Evolutionary conservation across 2,329 filamentous ascomycete genomes (phyloP).

Genomic region (Xylariaceae sp.): DNA sequence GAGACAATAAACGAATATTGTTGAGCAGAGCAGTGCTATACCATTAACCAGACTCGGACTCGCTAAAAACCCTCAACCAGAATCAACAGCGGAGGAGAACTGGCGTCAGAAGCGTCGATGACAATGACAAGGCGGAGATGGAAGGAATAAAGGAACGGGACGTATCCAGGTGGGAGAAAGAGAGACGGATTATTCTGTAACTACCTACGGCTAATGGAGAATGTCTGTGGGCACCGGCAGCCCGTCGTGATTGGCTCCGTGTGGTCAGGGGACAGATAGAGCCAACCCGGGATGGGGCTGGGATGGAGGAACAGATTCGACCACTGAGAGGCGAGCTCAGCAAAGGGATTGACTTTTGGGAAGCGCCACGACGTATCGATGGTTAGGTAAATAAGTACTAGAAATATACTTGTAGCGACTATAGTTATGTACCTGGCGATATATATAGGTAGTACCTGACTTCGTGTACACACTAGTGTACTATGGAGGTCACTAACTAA

Average conservation of each 20-base stretch:
- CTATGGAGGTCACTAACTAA: not conserved
- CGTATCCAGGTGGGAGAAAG: conserved; percentile 15
- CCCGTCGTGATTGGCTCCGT: conserved; percentile 11
- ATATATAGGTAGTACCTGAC: not conserved
- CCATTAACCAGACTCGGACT: conserved; percentile 2
- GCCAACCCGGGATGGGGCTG: conserved; percentile 12
- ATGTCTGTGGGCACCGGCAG: conserved; percentile 4
- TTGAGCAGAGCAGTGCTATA: not conserved
- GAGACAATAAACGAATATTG: not conserved
- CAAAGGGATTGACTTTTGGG: not conserved
- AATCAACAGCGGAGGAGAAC: not conserved
- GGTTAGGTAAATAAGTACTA: not conserved
- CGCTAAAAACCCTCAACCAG: not conserved
- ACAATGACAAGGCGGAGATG: conserved; percentile 17
- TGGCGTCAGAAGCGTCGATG: conserved; percentile 5
- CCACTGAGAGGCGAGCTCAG: conserved; percentile 16
- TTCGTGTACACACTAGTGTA: not conserved
- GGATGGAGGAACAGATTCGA: conserved; percentile 21
- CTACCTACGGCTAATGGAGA: conserved; percentile 3
- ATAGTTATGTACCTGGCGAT: not conserved
- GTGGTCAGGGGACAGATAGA: conserved; percentile 14
- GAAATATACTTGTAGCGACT: not conserved
- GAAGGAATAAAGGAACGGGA: conserved; percentile 12
- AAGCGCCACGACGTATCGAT: conserved; percentile 1
- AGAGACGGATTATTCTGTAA: conserved; percentile 12